These are phyloP conservation scores for Euphorbia schlechtendalii DNA, from an alignment of 441 rosid species.

Conservation along the genomic window DNA sequence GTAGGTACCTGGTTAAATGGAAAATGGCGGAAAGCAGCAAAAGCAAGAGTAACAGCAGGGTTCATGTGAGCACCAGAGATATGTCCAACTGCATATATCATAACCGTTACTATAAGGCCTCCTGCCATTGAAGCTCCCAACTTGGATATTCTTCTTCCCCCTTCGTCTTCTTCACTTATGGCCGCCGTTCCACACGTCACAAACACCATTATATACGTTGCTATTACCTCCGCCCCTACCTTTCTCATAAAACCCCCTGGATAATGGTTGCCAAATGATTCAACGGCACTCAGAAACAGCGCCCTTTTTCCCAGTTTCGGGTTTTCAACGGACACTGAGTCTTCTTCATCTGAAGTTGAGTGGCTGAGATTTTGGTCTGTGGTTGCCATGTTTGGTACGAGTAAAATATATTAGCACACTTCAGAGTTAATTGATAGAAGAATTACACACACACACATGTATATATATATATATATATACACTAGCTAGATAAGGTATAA, in stretches of 20 bases:
- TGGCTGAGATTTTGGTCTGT: too few species aligned
- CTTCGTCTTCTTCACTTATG: slow-evolving; percentile 24
- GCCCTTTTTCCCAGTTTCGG: slow-evolving; percentile 4
- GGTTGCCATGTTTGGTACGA: too few species aligned
- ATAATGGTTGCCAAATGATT: slow-evolving; percentile 22
- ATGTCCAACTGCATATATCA: slow-evolving; percentile 67
- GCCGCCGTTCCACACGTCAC: slow-evolving; percentile 51
- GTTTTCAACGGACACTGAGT: slow-evolving; percentile 17
- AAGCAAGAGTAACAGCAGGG: slow-evolving; percentile 59
- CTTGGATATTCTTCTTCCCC: slow-evolving; percentile 34
- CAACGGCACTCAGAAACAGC: background rate
- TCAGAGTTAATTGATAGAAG: too few species aligned
- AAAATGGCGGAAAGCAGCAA: slow-evolving; percentile 37
- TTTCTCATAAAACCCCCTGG: slow-evolving; percentile 38
- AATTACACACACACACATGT: too few species aligned
- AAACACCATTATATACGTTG: slow-evolving; percentile 51
- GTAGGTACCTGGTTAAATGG: slow-evolving; percentile 42
- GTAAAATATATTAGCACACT: too few species aligned
- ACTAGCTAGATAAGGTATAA: too few species aligned
- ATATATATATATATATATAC: too few species aligned
- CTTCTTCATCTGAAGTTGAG: background rate
- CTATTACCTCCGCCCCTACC: slow-evolving; percentile 54
- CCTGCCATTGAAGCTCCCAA: slow-evolving; percentile 53
- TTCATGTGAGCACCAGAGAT: slow-evolving; percentile 73
- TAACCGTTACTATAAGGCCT: slow-evolving; percentile 53